Evolutionary conservation across 2,329 filamentous ascomycete species (phyloP).

Genomic region (Microcera coccophila): DNA sequence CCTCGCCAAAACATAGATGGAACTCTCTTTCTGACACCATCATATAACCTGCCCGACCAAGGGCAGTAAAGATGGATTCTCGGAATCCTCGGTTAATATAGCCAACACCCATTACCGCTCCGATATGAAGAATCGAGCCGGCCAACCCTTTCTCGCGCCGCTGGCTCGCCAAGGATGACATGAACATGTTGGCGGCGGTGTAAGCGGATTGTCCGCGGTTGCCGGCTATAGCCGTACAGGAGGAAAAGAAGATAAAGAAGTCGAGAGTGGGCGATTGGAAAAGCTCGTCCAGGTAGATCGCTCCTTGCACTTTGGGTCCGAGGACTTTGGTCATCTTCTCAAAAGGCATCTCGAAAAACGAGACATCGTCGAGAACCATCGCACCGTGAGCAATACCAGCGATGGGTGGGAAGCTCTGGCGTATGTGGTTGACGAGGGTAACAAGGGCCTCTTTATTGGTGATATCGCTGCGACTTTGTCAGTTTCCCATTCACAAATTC

Average conservation of each 20-base stretch:
- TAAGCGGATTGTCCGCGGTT: constrained; percentile 36
- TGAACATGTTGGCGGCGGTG: constrained; percentile 35
- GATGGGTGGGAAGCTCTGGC: constrained; percentile 31
- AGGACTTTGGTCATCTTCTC: constrained; percentile 27
- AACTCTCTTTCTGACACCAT: not conserved
- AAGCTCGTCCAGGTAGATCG: constrained; percentile 27
- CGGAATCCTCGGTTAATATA: constrained; percentile 28
- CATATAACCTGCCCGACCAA: not conserved
- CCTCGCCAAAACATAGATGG: not conserved
- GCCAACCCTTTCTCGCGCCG: constrained; percentile 32
- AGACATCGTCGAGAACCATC: constrained; percentile 38
- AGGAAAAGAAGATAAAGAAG: constrained; percentile 41
- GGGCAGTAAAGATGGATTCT: not conserved
- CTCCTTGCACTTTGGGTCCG: constrained; percentile 37
- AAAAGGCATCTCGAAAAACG: constrained; percentile 28
- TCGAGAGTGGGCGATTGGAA: constrained; percentile 30
- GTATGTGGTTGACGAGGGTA: constrained; percentile 13
- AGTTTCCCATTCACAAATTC: too few relatives aligned
- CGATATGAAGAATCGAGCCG: constrained; percentile 38
- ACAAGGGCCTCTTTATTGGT: constrained; percentile 8
- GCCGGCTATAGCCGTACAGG: constrained; percentile 31
- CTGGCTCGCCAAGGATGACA: constrained; percentile 27
- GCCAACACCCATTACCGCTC: constrained; percentile 38
- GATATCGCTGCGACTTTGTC: constrained; percentile 6
- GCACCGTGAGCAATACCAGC: constrained; percentile 42